Percentiles rank a stretch among this genome's conserved stretches.
phyloP scores from a whole-genome alignment of 257 asterid genomes.

The Solanum rostratum region DNA sequence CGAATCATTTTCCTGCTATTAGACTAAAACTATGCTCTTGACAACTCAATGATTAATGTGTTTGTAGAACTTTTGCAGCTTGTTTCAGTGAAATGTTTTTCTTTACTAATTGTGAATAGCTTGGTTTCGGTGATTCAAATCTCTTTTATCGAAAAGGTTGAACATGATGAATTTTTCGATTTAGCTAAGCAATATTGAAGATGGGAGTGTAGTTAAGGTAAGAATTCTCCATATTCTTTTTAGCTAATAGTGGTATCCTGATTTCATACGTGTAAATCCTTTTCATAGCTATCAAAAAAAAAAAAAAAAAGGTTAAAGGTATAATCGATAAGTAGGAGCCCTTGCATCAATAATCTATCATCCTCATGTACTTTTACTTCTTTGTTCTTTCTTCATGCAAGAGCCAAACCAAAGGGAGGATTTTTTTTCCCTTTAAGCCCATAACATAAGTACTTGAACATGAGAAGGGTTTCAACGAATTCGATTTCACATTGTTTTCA shows the following conservation, averaged over 20 bases:
- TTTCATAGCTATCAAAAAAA: background rate
- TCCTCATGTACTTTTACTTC: background rate
- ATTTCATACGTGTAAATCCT: background rate
- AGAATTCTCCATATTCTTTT: background rate
- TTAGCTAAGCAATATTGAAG: background rate
- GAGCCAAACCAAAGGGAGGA: background rate
- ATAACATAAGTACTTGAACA: background rate
- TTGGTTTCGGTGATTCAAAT: too few species aligned
- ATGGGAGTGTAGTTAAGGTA: background rate
- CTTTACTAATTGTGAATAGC: too few species aligned
- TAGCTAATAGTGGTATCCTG: background rate
- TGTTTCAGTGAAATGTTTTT: too few species aligned
- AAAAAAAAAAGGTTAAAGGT: background rate
- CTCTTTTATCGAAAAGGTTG: too few species aligned
- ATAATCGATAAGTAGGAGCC: background rate
- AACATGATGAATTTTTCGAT: too few species aligned
- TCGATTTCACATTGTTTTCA: background rate
- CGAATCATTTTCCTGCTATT: too few species aligned
- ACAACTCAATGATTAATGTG: too few species aligned
- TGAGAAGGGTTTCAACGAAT: background rate
- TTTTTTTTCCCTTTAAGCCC: background rate
- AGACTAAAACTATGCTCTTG: too few species aligned
- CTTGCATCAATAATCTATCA: background rate
- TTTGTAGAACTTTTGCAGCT: too few species aligned
- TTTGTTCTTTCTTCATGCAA: background rate